Evolutionary conservation across 2,329 filamentous ascomycete species (phyloP).

Genomic region (Spiromastix sp.): DNA sequence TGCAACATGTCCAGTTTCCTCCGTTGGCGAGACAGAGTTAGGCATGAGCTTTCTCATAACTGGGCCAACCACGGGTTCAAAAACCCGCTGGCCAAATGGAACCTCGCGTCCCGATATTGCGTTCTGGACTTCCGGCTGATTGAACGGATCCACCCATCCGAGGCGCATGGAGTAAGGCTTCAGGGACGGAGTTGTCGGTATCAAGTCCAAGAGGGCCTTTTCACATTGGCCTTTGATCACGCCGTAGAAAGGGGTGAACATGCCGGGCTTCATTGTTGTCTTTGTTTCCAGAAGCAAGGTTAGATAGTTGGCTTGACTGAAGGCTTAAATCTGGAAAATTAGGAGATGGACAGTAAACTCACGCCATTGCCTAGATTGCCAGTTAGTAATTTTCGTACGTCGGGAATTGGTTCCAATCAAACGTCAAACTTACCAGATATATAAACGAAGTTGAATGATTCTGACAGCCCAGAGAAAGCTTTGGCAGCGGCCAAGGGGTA

Average conservation of each 20-base stretch:
- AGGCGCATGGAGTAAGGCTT: slow-evolving; percentile 50
- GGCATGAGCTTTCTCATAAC: slow-evolving; percentile 20
- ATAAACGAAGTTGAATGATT: slow-evolving; percentile 59
- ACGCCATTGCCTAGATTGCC: neutral
- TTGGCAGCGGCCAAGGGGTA: slow-evolving; percentile 55
- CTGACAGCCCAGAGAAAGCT: slow-evolving; percentile 44
- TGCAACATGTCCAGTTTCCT: slow-evolving; percentile 38
- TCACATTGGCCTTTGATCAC: slow-evolving; percentile 61
- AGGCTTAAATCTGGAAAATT: neutral
- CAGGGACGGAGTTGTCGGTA: slow-evolving; percentile 34
- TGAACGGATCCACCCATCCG: slow-evolving; percentile 44
- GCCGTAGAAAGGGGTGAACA: slow-evolving; percentile 48
- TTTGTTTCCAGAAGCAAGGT: slow-evolving; percentile 13
- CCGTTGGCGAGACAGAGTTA: slow-evolving; percentile 34
- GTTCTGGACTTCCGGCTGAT: slow-evolving; percentile 31
- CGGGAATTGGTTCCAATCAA: slow-evolving; percentile 23
- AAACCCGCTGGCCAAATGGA: slow-evolving; percentile 13
- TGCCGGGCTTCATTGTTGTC: slow-evolving; percentile 47
- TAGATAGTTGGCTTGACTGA: neutral
- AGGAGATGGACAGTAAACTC: neutral
- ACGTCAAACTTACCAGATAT: slow-evolving; percentile 46
- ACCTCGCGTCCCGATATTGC: slow-evolving; percentile 18
- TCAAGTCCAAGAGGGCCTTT: slow-evolving; percentile 44
- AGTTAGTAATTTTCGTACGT: neutral
- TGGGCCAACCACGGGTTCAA: slow-evolving; percentile 15